A percentile compares a stretch with the other conserved stretches of the same genome.
Conservation (phyloP, 2,329 filamentous ascomycete genomes). For the Parascedosporium putredinis region DNA sequence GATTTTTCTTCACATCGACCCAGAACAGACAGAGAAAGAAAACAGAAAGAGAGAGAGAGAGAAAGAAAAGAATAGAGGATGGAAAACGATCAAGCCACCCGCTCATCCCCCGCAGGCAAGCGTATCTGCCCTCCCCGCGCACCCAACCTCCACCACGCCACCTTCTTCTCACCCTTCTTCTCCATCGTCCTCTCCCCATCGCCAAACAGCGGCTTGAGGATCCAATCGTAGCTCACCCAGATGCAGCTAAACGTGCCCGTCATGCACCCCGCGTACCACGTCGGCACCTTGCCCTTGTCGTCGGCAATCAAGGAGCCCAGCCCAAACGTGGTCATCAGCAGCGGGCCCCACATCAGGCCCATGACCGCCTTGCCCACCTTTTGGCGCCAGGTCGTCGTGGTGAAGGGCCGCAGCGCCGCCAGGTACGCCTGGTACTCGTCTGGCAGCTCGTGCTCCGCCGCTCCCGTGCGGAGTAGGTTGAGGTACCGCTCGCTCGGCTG, state of each 20-base stretch:
- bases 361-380: conserved; percentile 56
- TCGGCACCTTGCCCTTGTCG: conserved; percentile 55
- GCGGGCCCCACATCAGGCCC: conserved; percentile 36
- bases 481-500: conserved; percentile 80
- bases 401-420: conserved; percentile 57
- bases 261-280: conserved; percentile 48
- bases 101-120: conserved; percentile 2
- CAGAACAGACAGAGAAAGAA: too few species aligned
- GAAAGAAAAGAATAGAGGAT: neutral
- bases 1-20: too few species aligned
- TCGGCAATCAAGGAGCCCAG: conserved; percentile 42
- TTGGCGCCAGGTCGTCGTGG: conserved; percentile 56
- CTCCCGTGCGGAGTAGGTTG: conserved; percentile 68
- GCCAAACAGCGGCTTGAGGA: conserved; percentile 57
- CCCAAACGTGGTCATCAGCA: conserved; percentile 43
- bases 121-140: conserved; percentile 17
- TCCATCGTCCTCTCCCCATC: conserved; percentile 65
- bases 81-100: neutral
- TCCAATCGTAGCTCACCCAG: conserved; percentile 35
- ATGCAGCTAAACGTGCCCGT: conserved; percentile 30
- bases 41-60: too few species aligned
- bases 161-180: conserved; percentile 12
- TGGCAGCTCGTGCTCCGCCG: conserved; percentile 69
- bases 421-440: conserved; percentile 68
- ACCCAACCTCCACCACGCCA: conserved; percentile 8